phyloP scores from a whole-genome alignment of 352 stramenopile species.

The Phytopythium sindhum region DNA sequence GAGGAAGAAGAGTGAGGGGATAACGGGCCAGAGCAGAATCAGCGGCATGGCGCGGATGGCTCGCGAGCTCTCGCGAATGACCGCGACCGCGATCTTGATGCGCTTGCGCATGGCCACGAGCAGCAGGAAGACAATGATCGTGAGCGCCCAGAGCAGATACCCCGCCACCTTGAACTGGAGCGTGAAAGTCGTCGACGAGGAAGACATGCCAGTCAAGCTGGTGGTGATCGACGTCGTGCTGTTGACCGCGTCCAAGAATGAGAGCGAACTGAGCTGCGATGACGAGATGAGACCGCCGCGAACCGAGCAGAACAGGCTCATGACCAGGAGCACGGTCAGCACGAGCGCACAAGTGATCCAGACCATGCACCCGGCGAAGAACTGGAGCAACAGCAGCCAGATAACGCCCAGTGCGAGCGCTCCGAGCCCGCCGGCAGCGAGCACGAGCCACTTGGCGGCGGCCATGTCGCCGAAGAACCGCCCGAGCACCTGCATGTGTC shows the following conservation, averaged over 20 bases:
- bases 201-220: not conserved
- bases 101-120: constrained; percentile 68
- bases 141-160: constrained; percentile 55
- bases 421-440: constrained; percentile 49
- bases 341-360: constrained; percentile 75
- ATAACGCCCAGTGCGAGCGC: constrained; percentile 54
- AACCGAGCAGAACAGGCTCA: constrained; percentile 78
- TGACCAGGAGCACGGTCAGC: constrained; percentile 51
- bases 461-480: constrained; percentile 78
- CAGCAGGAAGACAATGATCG: constrained; percentile 45
- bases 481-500: constrained; percentile 47
- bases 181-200: constrained; percentile 23
- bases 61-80: constrained; percentile 67
- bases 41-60: constrained; percentile 56
- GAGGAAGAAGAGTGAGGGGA: constrained; percentile 54
- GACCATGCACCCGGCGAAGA: constrained; percentile 73
- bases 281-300: constrained; percentile 55
- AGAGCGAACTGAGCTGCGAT: constrained; percentile 27
- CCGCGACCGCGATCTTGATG: constrained; percentile 62
- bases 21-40: constrained; percentile 56
- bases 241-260: constrained; percentile 42
- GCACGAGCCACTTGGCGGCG: constrained; percentile 48
- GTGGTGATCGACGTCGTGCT: constrained; percentile 7
- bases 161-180: constrained; percentile 63
- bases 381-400: constrained; percentile 77